Evolutionary conservation across 2,329 filamentous ascomycete species (phyloP).

Genomic region (Ophiostoma montium): DNA sequence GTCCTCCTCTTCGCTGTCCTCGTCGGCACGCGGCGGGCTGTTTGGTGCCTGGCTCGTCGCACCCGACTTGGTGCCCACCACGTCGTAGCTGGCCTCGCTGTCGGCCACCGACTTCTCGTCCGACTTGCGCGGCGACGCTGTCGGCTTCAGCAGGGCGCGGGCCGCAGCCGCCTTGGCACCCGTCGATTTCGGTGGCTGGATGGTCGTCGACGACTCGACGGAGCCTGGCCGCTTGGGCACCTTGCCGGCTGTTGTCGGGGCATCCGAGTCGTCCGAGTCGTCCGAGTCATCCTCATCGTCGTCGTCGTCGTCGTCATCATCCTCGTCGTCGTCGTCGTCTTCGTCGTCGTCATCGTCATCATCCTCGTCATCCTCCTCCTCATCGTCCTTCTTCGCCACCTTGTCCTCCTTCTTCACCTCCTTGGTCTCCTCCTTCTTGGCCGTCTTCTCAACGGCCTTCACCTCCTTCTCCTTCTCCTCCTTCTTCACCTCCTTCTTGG

Average conservation of each 20-base stretch:
- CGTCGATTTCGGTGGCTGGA: slow-evolving; percentile 34
- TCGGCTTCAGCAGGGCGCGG: slow-evolving; percentile 34
- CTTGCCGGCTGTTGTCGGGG: slow-evolving; percentile 8
- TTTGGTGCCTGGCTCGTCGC: slow-evolving; percentile 63
- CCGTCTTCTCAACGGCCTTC: slow-evolving; percentile 15
- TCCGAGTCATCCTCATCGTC: slow-evolving; percentile 8
- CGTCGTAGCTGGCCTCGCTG: slow-evolving; percentile 91
- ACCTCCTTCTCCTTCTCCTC: slow-evolving; percentile 12
- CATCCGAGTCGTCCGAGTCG: slow-evolving; percentile 8
- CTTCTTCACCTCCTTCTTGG: background rate
- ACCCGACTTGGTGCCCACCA: slow-evolving; percentile 67
- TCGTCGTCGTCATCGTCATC: background rate
- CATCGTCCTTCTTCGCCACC: slow-evolving; percentile 36
- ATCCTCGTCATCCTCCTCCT: slow-evolving; percentile 20
- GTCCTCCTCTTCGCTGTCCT: slow-evolving; percentile 57
- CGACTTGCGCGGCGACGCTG: slow-evolving; percentile 51
- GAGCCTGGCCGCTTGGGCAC: slow-evolving; percentile 28
- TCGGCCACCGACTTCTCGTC: slow-evolving; percentile 84
- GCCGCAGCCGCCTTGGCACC: slow-evolving; percentile 12
- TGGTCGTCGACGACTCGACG: slow-evolving; percentile 43
- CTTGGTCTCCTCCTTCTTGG: slow-evolving; percentile 13
- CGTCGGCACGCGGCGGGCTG: slow-evolving; percentile 43
- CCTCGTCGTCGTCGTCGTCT: slow-evolving; percentile 16
- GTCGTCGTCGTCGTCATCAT: slow-evolving; percentile 4
- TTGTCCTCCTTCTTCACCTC: slow-evolving; percentile 4